phyloP scores from a whole-genome alignment of 345 rosid species.

The Mangifera indica region DNA sequence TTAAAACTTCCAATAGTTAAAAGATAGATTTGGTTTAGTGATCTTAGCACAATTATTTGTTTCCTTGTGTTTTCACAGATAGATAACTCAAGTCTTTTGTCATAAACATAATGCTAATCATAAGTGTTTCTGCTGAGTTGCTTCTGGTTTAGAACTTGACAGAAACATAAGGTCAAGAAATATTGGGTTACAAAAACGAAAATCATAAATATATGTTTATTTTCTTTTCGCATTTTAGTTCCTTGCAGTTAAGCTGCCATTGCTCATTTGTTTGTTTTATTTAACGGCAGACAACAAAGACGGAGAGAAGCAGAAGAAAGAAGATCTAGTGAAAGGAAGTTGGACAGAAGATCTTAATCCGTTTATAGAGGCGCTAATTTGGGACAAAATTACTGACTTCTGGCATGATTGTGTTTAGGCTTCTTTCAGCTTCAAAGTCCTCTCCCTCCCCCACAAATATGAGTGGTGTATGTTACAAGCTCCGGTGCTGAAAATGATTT shows the following conservation, averaged over 20 bases:
- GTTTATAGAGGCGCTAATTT: background rate
- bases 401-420: background rate
- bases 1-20: background rate
- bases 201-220: no score
- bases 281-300: constrained; percentile 68
- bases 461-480: background rate
- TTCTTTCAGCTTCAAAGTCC: background rate
- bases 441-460: background rate
- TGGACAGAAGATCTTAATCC: constrained; percentile 69
- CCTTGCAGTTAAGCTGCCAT: background rate
- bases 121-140: background rate
- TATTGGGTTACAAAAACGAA: no score
- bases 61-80: background rate
- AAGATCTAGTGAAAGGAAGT: constrained; percentile 68
- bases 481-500: background rate
- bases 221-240: background rate
- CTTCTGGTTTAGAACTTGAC: no score
- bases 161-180: no score
- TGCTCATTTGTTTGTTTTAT: background rate
- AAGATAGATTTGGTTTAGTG: background rate
- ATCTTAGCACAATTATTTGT: background rate
- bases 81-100: no score
- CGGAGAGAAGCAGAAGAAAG: constrained; percentile 81
- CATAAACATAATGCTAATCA: background rate
- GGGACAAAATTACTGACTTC: background rate